phyloP scores from a whole-genome alignment of 2,329 filamentous ascomycete species.

The Phialophora tarda region DNA sequence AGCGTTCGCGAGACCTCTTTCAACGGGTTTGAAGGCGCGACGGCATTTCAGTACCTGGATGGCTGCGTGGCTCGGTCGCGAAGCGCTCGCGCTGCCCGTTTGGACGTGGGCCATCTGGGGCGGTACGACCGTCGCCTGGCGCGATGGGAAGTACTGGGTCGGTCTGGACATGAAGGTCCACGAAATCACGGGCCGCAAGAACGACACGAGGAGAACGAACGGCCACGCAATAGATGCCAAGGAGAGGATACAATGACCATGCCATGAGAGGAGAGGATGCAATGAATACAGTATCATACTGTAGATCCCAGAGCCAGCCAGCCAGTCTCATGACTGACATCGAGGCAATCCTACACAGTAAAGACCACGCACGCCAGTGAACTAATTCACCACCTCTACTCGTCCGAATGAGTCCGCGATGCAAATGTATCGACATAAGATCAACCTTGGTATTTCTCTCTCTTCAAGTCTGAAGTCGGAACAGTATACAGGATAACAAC shows the following conservation, averaged over 20 bases:
- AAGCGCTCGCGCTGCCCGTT: slow-evolving; percentile 81
- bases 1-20: slow-evolving; percentile 64
- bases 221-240: slow-evolving; percentile 1
- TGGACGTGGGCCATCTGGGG: slow-evolving; percentile 90
- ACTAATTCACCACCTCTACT: too few species aligned
- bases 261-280: neutral
- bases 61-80: slow-evolving; percentile 81
- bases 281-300: neutral
- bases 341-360: too few species aligned
- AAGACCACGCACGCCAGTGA: too few species aligned
- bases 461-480: too few species aligned
- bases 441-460: too few species aligned
- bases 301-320: too few species aligned
- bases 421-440: too few species aligned
- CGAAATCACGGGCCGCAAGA: slow-evolving; percentile 52
- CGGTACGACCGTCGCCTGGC: slow-evolving; percentile 86
- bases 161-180: slow-evolving; percentile 82
- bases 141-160: slow-evolving; percentile 81
- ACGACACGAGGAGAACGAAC: slow-evolving; percentile 7
- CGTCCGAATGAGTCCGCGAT: too few species aligned
- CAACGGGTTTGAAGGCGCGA: slow-evolving; percentile 5
- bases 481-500: too few species aligned
- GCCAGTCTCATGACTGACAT: too few species aligned
- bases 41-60: slow-evolving; percentile 73
- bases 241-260: neutral